Evolutionary conservation across 2,329 filamentous ascomycete genomes (phyloP).

Genomic region (Fusarium sulawesiense): DNA sequence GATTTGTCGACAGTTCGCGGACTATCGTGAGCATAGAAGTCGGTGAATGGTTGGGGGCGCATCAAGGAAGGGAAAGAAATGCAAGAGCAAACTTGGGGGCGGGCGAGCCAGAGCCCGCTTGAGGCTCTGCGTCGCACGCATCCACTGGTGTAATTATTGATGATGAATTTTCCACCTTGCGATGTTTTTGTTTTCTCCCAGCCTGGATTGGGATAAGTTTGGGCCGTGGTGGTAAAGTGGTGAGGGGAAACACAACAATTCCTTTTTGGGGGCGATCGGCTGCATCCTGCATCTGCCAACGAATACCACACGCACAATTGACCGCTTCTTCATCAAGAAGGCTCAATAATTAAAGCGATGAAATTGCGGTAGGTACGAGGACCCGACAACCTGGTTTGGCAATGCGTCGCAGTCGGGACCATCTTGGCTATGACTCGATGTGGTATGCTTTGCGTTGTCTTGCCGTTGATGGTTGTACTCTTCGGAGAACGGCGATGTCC

Average conservation of each 20-base stretch:
- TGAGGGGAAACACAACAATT: too few relatives aligned
- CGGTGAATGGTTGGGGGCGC: background rate
- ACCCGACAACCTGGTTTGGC: background rate
- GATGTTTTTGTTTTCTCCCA: background rate
- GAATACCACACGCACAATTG: background rate
- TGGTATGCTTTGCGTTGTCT: constrained; percentile 1
- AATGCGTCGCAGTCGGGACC: background rate
- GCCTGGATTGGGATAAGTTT: too few relatives aligned
- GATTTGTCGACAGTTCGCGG: background rate
- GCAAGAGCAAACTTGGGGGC: background rate
- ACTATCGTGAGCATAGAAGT: background rate
- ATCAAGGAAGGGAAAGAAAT: background rate
- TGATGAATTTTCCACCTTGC: background rate
- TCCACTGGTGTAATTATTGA: background rate
- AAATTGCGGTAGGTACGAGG: background rate
- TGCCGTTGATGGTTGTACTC: background rate
- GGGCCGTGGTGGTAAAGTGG: too few relatives aligned
- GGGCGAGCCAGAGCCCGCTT: background rate
- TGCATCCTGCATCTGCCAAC: too few relatives aligned
- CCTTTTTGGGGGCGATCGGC: constrained; percentile 8
- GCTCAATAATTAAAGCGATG: background rate
- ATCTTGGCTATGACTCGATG: constrained; percentile 5
- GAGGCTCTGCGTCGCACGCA: background rate
- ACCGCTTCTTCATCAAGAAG: constrained; percentile 7
- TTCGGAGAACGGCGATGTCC: background rate